A percentile compares a stretch with the other conserved stretches of the same genome.
Conservation (phyloP, 345 rosid species). For the Brassica rapa region DNA sequence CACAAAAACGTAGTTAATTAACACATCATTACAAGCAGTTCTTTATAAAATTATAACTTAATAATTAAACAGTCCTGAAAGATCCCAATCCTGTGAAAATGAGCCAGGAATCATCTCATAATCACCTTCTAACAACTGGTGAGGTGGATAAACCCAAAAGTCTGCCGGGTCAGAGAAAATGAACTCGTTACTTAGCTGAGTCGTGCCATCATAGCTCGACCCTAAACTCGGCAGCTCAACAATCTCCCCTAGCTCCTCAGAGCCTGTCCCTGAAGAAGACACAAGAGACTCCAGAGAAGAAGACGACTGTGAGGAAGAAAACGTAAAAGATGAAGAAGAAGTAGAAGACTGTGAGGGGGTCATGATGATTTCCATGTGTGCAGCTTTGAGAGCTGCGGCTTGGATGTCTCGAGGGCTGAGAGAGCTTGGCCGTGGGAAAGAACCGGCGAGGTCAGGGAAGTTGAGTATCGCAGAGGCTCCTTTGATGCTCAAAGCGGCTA, state of each 20-base stretch:
- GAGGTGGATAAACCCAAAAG: slow-evolving; percentile 50
- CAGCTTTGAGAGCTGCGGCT: slow-evolving; percentile 86
- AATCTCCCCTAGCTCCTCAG: slow-evolving; percentile 79
- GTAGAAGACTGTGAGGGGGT: slow-evolving; percentile 41
- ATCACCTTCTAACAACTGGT: slow-evolving; percentile 47
- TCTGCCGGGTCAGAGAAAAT: slow-evolving; percentile 50
- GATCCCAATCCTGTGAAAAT: slow-evolving; percentile 33
- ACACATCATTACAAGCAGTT: slow-evolving; percentile 22
- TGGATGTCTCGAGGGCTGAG: slow-evolving; percentile 83
- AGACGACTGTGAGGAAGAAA: slow-evolving; percentile 36
- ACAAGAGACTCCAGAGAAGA: slow-evolving; percentile 54
- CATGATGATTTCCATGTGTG: slow-evolving; percentile 57
- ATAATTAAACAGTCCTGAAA: slow-evolving; percentile 35
- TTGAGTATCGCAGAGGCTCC: slow-evolving; percentile 83
- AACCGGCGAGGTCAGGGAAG: slow-evolving; percentile 74
- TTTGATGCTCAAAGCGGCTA: slow-evolving; percentile 82
- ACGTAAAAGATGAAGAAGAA: slow-evolving; percentile 31
- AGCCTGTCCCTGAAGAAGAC: slow-evolving; percentile 38
- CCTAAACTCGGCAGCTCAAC: slow-evolving; percentile 76
- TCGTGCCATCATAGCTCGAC: slow-evolving; percentile 49
- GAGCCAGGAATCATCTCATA: slow-evolving; percentile 38
- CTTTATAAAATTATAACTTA: slow-evolving; percentile 1
- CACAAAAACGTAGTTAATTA: slow-evolving; percentile 25
- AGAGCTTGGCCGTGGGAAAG: slow-evolving; percentile 77
- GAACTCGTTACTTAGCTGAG: slow-evolving; percentile 49